These are phyloP conservation scores for Podospora anserina DNA, from an alignment of 495 filamentous ascomycete species.

Conservation along the genomic window DNA sequence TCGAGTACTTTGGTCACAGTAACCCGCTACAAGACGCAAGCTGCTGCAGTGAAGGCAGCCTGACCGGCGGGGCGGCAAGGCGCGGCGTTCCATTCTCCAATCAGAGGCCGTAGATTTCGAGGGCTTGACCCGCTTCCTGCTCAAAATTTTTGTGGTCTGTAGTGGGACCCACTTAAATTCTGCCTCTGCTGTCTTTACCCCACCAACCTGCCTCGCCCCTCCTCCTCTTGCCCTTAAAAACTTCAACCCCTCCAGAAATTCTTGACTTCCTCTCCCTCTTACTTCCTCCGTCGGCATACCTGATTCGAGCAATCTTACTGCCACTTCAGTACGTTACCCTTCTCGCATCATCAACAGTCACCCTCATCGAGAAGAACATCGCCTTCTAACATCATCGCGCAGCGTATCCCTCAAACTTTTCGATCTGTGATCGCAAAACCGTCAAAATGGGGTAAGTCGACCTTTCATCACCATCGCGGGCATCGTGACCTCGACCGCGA, in stretches of 20 bases:
- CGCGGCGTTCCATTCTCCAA: conserved; percentile 22
- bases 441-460: conserved; percentile 35
- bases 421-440: conserved; percentile 20
- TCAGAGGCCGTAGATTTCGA: conserved; percentile 20
- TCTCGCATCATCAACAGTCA: conserved; percentile 4
- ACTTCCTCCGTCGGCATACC: conserved; percentile 38
- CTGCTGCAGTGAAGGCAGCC: conserved; percentile 15
- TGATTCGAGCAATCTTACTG: conserved; percentile 38
- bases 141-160: conserved; percentile 25
- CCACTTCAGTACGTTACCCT: conserved; percentile 27
- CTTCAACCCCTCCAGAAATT: conserved; percentile 31
- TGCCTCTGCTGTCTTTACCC: conserved; percentile 17
- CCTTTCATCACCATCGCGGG: background rate
- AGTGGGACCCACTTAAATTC: conserved; percentile 8
- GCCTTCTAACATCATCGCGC: conserved; percentile 15
- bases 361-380: conserved; percentile 7
- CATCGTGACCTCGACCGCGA: background rate
- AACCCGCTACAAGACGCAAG: conserved; percentile 5
- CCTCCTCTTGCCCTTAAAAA: conserved; percentile 29
- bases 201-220: conserved; percentile 28
- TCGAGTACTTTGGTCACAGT: background rate
- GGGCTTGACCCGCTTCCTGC: conserved; percentile 28
- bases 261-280: conserved; percentile 27
- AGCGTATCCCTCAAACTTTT: conserved; percentile 18
- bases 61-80: conserved; percentile 26